Base-by-base conservation (phyloP, 805 yeast genomes). In the Ogataea minuta region DNA sequence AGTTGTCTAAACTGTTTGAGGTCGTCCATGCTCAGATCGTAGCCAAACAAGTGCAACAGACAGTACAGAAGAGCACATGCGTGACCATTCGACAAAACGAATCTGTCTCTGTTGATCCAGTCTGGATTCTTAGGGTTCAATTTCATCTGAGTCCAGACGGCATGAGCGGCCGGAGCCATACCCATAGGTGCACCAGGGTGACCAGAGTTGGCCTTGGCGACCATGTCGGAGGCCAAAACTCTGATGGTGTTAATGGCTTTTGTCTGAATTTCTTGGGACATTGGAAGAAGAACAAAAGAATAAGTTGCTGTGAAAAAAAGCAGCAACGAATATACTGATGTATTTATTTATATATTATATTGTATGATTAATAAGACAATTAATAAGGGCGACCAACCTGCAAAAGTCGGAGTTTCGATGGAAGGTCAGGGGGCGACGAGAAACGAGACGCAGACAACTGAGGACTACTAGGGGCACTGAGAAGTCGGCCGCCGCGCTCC, bases 131-230 rank as follows among this genome's bases (percentile, higher is more conserved):
- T 76, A 57, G 98, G 95, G 78, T 87, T 88, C 74, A 86, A 79
- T 56, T 70, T 82, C 84, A 90, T 74, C 60, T 77, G 77, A 65
- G 79, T 75, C 79, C 83, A 87, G 49, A 91, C 65, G 41, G 80
- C 82, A 67, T 91, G 97, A 48, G 97, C 95, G 45, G 90, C 82
- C 31, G 97, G 96, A 12, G 99, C 97, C 68, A 91, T 72, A 49
- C 98, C 98, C 78, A 91, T 80, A 58, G 98, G 98, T 38, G 99
- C 98, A 72, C 99, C 99, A 40, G 99, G 99, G 72, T 91, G 99
- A 53, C 99, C 99, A 45, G 96, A 84, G 70, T 91, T 84, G 57
- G 97, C 91, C 68, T 79, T 76, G 44, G 82, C 74, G 47, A 87
- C 95, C 50, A 85, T 80, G 65, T 91, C 99, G 39, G 85, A 86